These are phyloP conservation scores for Mortierella sp. DNA, from an alignment of 371 early-diverging fungal genomes.

Conservation along the genomic window DNA sequence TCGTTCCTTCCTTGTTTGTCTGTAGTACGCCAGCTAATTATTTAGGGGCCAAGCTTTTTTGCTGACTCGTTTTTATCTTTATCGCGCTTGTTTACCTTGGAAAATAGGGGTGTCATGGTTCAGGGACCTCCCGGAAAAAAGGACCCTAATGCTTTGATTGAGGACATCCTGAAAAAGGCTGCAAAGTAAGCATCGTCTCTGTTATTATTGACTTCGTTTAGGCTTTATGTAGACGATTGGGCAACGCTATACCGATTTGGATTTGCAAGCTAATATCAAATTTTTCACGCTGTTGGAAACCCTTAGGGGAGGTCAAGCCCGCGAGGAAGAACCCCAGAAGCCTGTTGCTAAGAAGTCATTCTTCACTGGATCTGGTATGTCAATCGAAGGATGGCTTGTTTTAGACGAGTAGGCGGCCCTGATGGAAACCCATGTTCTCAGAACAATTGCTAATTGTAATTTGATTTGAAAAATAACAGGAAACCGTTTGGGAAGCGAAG, in stretches of 20 bases:
- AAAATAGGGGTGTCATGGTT: constrained; percentile 74
- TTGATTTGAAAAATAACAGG: constrained; percentile 21
- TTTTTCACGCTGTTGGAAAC: neutral
- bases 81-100: neutral
- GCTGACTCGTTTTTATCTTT: neutral
- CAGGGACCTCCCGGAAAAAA: constrained; percentile 75
- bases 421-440: neutral
- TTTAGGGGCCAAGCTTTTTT: neutral
- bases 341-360: constrained; percentile 57
- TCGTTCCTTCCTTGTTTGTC: neutral
- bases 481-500: constrained; percentile 75
- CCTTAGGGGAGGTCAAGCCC: constrained; percentile 70
- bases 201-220: neutral
- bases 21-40: neutral
- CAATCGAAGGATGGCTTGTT: neutral
- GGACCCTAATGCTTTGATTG: constrained; percentile 72
- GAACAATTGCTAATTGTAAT: neutral
- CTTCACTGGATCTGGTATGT: constrained; percentile 76
- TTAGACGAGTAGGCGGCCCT: neutral
- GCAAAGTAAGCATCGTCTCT: constrained; percentile 69
- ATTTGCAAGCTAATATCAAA: neutral
- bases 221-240: neutral
- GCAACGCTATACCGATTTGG: neutral
- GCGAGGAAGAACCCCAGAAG: constrained; percentile 46
- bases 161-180: constrained; percentile 87